A percentile compares a stretch with the other conserved stretches of the same genome.
These are phyloP conservation scores for Austroboletus eburneus DNA, from an alignment of 768 basidiomycete genomes.

Conservation along the genomic window DNA sequence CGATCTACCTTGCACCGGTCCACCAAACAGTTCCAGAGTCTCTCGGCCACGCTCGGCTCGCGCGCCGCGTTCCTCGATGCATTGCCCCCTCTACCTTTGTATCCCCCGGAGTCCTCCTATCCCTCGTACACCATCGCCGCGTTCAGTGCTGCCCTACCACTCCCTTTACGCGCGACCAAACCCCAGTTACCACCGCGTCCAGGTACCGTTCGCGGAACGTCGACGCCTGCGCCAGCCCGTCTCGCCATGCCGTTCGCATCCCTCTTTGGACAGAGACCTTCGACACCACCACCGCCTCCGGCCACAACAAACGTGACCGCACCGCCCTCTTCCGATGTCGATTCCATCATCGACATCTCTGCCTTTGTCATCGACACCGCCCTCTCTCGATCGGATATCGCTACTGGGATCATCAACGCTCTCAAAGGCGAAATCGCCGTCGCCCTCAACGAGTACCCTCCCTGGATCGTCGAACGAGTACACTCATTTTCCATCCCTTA, in stretches of 20 bases:
- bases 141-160: slow-evolving; percentile 32
- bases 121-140: no score
- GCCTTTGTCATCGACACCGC: slow-evolving; percentile 54
- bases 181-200: slow-evolving; percentile 44
- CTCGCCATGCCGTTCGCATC: slow-evolving; percentile 71
- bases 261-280: no score
- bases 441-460: no score
- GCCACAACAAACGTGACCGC: no score
- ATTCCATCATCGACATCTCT: slow-evolving; percentile 48
- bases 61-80: slow-evolving; percentile 36
- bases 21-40: slow-evolving; percentile 39
- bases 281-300: no score
- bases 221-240: slow-evolving; percentile 37
- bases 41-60: slow-evolving; percentile 32
- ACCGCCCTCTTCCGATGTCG: slow-evolving; percentile 31
- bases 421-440: no score
- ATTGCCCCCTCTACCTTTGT: no score
- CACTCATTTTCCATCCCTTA: no score
- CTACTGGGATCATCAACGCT: no score
- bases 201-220: slow-evolving; percentile 10
- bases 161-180: slow-evolving; percentile 40
- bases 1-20: slow-evolving; percentile 39
- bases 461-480: no score
- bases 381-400: no score
- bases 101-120: no score